Conservation (phyloP, 495 filamentous ascomycete genomes). For the Aspergillus homomorphus region DNA sequence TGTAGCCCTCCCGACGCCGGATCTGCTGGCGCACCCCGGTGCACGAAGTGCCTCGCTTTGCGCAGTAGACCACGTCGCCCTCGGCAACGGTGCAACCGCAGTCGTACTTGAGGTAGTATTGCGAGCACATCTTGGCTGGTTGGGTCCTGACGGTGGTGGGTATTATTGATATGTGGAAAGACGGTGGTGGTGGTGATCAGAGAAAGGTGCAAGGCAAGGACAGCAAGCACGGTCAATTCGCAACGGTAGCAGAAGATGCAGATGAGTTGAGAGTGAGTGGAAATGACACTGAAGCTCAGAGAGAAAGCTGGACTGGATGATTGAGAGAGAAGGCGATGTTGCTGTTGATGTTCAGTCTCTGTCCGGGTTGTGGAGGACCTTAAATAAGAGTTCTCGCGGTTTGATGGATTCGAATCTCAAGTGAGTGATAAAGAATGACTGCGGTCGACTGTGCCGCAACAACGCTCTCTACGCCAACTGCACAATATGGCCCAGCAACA, state of each 20-base stretch:
- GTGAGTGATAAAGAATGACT: constrained; percentile 18
- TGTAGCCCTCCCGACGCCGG: constrained; percentile 34
- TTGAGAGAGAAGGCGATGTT: constrained; percentile 12
- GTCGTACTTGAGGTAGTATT: constrained; percentile 43
- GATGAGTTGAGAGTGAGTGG: constrained; percentile 1
- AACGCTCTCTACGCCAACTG: constrained; percentile 15
- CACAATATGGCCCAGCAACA: background rate
- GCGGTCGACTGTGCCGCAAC: constrained; percentile 27
- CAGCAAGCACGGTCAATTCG: background rate
- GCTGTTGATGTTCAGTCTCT: constrained; percentile 17
- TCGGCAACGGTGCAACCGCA: constrained; percentile 41
- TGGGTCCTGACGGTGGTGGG: background rate
- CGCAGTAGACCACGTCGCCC: constrained; percentile 37
- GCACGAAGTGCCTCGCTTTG: constrained; percentile 35
- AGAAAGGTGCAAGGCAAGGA: background rate
- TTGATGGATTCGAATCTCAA: constrained; percentile 9
- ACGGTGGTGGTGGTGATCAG: background rate
- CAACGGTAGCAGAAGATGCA: background rate
- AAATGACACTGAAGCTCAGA: background rate
- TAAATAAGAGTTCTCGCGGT: constrained; percentile 22
- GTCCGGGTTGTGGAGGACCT: constrained; percentile 21
- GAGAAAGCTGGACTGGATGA: background rate
- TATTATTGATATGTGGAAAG: background rate
- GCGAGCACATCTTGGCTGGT: constrained; percentile 36
- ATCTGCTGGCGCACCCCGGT: constrained; percentile 36